phyloP scores from a whole-genome alignment of 2,329 filamentous ascomycete species.

The Fusarium zealandicum region DNA sequence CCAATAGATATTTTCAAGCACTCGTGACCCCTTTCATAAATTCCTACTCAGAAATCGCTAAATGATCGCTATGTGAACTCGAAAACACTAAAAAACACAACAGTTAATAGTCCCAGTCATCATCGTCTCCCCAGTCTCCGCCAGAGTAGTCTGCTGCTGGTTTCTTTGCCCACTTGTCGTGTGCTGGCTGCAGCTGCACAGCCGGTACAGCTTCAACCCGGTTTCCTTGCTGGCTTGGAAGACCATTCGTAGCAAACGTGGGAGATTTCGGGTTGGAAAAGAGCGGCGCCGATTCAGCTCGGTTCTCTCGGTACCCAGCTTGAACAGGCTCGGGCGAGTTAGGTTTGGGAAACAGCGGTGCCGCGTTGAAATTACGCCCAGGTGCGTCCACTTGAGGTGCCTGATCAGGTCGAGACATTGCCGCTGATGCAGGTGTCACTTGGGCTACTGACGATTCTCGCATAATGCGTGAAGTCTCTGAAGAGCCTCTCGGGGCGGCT shows the following conservation, averaged over 20 bases:
- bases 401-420: not conserved
- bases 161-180: slow-evolving; percentile 40
- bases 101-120: slow-evolving; percentile 39
- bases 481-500: slow-evolving; percentile 15
- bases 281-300: slow-evolving; percentile 2
- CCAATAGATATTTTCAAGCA: slow-evolving; percentile 6
- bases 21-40: slow-evolving; percentile 4
- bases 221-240: slow-evolving; percentile 8
- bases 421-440: not conserved
- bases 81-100: not conserved
- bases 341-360: slow-evolving; percentile 18
- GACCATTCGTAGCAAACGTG: not conserved
- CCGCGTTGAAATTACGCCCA: not conserved
- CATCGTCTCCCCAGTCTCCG: slow-evolving; percentile 39
- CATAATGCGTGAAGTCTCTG: slow-evolving; percentile 4
- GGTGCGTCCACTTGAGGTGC: not conserved
- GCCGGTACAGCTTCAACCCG: not conserved
- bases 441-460: not conserved
- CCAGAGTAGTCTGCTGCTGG: slow-evolving; percentile 37
- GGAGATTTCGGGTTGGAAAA: slow-evolving; percentile 11
- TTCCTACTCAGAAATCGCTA: slow-evolving; percentile 12
- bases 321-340: slow-evolving; percentile 12
- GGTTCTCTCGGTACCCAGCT: not conserved
- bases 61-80: slow-evolving; percentile 18
- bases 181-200: not conserved